phyloP scores from a whole-genome alignment of 2,329 filamentous ascomycete genomes.

The Pseudocercospora cruenta region DNA sequence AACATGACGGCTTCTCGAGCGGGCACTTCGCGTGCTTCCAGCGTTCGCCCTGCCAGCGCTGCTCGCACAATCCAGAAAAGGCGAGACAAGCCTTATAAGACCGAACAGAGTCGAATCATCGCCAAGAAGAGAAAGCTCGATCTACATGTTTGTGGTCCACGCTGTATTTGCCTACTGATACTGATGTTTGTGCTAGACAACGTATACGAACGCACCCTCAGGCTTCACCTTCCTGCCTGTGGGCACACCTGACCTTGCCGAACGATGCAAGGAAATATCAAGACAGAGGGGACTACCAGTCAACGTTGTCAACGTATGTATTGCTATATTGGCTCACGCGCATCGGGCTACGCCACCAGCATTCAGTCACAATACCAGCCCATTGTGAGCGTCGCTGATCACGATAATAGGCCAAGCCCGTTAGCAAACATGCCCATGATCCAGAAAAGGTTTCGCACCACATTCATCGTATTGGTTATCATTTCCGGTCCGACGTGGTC shows the following conservation, averaged over 20 bases:
- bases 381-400: constrained; percentile 15
- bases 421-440: constrained; percentile 26
- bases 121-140: constrained; percentile 64
- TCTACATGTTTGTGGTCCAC: constrained; percentile 47
- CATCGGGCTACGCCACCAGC: not conserved
- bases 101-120: constrained; percentile 61
- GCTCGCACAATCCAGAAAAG: constrained; percentile 36
- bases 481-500: constrained; percentile 65
- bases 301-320: constrained; percentile 63
- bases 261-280: constrained; percentile 63
- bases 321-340: not conserved
- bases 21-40: constrained; percentile 18
- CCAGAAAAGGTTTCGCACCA: constrained; percentile 57
- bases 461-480: constrained; percentile 64
- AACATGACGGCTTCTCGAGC: constrained; percentile 22
- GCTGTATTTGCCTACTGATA: constrained; percentile 10
- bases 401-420: constrained; percentile 33
- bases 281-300: constrained; percentile 58
- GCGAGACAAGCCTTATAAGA: constrained; percentile 57
- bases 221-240: constrained; percentile 66
- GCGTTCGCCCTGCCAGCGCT: constrained; percentile 29
- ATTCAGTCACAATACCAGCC: not conserved
- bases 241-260: constrained; percentile 63
- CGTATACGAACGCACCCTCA: constrained; percentile 57
- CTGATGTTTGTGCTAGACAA: constrained; percentile 51